Percentiles rank a stretch among this genome's conserved stretches.
phyloP scores from a whole-genome alignment of 192 early-diverging fungal species.

The Spizellomyces sp. region DNA sequence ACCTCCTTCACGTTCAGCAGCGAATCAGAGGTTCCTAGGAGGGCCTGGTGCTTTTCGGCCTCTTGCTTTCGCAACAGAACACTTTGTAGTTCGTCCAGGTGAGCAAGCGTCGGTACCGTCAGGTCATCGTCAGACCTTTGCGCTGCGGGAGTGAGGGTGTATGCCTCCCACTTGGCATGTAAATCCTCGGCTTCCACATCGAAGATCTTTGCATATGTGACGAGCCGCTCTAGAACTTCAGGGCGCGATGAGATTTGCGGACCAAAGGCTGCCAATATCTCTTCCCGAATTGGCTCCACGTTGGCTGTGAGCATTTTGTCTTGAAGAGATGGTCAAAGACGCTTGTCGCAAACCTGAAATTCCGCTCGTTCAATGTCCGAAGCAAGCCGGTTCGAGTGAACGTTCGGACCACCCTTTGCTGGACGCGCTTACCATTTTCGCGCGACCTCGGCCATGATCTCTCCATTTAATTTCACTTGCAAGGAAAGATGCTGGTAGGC shows the following conservation, averaged over 20 bases:
- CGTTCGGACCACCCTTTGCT: no score
- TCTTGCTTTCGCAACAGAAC: slow-evolving; percentile 19
- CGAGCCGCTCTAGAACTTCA: slow-evolving; percentile 28
- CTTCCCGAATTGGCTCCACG: slow-evolving; percentile 4
- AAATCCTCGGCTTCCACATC: slow-evolving; percentile 45
- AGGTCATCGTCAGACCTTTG: slow-evolving; percentile 16
- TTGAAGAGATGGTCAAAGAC: no score
- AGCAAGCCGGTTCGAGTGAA: no score
- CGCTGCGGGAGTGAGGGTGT: slow-evolving; percentile 25
- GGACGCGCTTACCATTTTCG: no score
- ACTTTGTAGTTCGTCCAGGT: slow-evolving; percentile 34
- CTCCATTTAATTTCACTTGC: no score
- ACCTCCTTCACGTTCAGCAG: slow-evolving; percentile 13
- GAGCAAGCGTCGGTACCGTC: slow-evolving; percentile 27
- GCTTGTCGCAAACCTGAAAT: no score
- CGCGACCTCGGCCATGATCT: no score
- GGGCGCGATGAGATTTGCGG: slow-evolving; percentile 17
- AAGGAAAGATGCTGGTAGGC: no score
- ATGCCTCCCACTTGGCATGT: slow-evolving; percentile 51
- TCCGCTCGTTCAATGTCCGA: no score
- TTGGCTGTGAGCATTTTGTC: slow-evolving; percentile 17
- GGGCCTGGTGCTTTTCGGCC: slow-evolving; percentile 24
- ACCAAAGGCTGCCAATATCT: slow-evolving; percentile 27
- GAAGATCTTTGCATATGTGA: slow-evolving; percentile 20
- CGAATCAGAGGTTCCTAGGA: slow-evolving; percentile 23